A percentile compares a stretch with the other conserved stretches of the same genome.
phyloP scores from a whole-genome alignment of 176 grass and related monocot genomes.

The Eleusine coracana region DNA sequence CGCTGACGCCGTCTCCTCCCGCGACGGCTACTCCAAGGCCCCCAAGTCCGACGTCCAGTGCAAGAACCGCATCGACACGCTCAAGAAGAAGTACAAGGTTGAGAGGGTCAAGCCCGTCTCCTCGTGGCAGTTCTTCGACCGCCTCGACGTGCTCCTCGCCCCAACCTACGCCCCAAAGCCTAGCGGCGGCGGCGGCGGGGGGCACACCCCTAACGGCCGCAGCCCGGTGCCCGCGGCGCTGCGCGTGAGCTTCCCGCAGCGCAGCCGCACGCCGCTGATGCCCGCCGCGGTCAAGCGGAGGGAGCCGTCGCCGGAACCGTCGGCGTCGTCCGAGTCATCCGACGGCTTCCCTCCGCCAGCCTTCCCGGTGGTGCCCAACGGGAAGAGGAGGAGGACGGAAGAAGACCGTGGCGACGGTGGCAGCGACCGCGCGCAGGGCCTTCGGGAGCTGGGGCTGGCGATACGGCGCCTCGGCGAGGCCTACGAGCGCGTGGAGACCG shows the following conservation, averaged over 20 bases:
- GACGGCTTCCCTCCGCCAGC: constrained; percentile 71
- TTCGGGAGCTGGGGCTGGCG: constrained; percentile 59
- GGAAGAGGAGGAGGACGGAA: constrained; percentile 53
- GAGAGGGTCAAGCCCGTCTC: constrained; percentile 76
- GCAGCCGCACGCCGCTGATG: constrained; percentile 54
- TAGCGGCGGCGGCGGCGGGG: background rate
- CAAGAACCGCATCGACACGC: constrained; percentile 98
- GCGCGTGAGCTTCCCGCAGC: constrained; percentile 62
- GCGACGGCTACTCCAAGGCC: constrained; percentile 80
- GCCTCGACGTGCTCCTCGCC: constrained; percentile 73
- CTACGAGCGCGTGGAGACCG: constrained; percentile 76
- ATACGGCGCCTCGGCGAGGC: constrained; percentile 70
- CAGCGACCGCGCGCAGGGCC: constrained; percentile 36
- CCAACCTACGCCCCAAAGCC: constrained; percentile 56
- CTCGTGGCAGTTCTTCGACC: constrained; percentile 84
- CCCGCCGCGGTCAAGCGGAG: constrained; percentile 28
- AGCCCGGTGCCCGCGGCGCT: constrained; percentile 46
- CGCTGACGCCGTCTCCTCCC: constrained; percentile 82
- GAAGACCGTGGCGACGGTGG: constrained; percentile 19
- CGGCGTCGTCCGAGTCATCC: constrained; percentile 62
- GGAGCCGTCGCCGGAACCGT: constrained; percentile 44
- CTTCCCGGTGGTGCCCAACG: constrained; percentile 44
- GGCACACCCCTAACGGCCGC: constrained; percentile 33
- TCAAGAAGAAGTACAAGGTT: constrained; percentile 99
- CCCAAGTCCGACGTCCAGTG: constrained; percentile 88